Base-by-base conservation (phyloP, 2,329 filamentous ascomycete genomes). In the Seiridium cupressi region DNA sequence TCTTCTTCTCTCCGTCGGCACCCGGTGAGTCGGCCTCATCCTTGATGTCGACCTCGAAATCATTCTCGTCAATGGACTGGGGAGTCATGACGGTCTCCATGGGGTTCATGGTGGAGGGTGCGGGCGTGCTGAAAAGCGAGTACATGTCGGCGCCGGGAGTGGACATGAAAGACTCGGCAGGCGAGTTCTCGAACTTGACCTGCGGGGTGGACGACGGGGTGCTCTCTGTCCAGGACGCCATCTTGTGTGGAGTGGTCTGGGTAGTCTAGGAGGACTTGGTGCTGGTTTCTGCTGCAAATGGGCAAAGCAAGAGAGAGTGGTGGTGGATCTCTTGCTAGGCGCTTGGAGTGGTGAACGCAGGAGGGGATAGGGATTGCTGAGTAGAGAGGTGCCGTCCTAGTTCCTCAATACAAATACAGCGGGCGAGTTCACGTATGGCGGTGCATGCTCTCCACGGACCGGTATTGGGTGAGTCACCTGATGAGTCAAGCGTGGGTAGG, bases 1-100 rank as follows among this genome's bases (percentile, higher is more conserved):
- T 79, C 80, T 92, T 95, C 83, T 91, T 92, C 51, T 89, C 84
- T 0, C 1, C 57, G 9, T 68, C 68, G 5, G 66, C 64, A 3
- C 65, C 51, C 4, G 66, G 59, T 4, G 64, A 60, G 2, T 66
- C 59, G 2, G 65, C 34, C 1, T 67, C 62, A 5, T 63, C 57
- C 38, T 65, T 56, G 40, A 61, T 60, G 36, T 62, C 13, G 40
- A 60, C 57, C 4, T 68, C 66, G 5, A 72, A 65, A 54, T 63
- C 66, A 13, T 76, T 74, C 11, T 75, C 76, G 44, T 63, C 62
- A 35, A 69, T 71, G 1, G 80, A 78, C 57, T 76, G 68, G 3
- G 82, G 82, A 0, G 80, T 80, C 78, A 82, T 79, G 68, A 82
- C 65, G 47, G 60, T 77, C 34, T 83, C 80, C 62, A 79, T 68